Evolutionary conservation across 345 rosid species (phyloP), one percentile per base, ranked within the genome.

Genomic region (Eucalyptus erythrocorys): DNA sequence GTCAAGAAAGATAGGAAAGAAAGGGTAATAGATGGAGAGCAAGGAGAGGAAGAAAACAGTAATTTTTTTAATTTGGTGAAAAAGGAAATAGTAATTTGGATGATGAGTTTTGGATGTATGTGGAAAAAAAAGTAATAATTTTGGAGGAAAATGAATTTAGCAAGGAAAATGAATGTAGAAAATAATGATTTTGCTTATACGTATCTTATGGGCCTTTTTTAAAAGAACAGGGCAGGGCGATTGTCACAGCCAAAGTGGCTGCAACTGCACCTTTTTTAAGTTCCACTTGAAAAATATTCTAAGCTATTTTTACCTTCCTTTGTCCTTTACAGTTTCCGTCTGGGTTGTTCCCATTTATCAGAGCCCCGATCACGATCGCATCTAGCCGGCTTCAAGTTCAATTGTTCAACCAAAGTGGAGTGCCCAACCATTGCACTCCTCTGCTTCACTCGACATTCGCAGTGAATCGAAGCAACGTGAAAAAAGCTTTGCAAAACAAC

Each of bases 21-120:
- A 66, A 66, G 79, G 40, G 79, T 11, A 32, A 32, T 5, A 9
- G 43, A 68, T 34, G 26, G 80, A 68, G 43, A 68, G 43, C 13
- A 34, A 68, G 12, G 26, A 34, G 5, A 68, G 43, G 80, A 34
- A 17, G 80, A 68, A 68, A 68, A 32, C 37, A 32, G 24, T 4
- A 34, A 4, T 32, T 32, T 66, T 49, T 0, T 17, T 6, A 5
- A 50, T 51, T 51, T 51, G 0, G 57, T 51, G 10, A 0, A 51
- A 51, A 51, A 21, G 24, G 57, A 66, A 66, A 66, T 0, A 32
- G 76, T 15, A 32, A 32, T 32, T 66, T 66, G 40, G 5, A 16
- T 34, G 22, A 68, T 68, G 21, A 0, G 1, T 68, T 68, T 16
- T 9, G 24, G 24, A 68, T 68, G 42, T 34, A 68, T 17, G 80